Base-by-base conservation (phyloP, 1,139 yeast species). In the Diutina mesorugosa region DNA sequence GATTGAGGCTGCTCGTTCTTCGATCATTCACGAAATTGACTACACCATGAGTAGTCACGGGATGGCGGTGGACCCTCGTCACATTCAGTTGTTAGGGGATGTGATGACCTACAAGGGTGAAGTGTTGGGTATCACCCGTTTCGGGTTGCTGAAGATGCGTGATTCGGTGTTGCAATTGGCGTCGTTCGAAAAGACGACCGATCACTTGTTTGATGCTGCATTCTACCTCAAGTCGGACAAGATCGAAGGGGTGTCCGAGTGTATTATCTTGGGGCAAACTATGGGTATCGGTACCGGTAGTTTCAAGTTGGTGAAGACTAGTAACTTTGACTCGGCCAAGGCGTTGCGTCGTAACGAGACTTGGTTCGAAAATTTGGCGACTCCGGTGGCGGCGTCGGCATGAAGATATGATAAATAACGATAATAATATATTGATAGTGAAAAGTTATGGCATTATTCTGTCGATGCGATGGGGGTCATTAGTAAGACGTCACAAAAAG, bases 51-150 rank as follows among this genome's bases (percentile, higher is more conserved):
- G 96, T 70, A 90, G 90, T 71, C 99, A 95, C 77, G 99, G 99
- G 72, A 95, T 95, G 99, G 89, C 96, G 69, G 98, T 95, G 58
- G 99, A 95, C 77, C 99, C 99, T 61, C 96, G 99, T 77, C 99
- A 95, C 72, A 90, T 95, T 69, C 99, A 93, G 73, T 76, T 95
- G 56, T 75, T 95, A 61, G 99, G 99, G 61, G 99, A 95, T 69
- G 99, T 95, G 58, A 95, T 95, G 99, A 90, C 98, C 0, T 95
- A 90, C 70, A 95, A 93, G 73, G 99, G 99, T 59, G 99, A 95
- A 68, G 96, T 95, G 7, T 78, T 95, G 64, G 99, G 99, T 71
- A 95, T 95, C 67, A 95, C 99, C 3, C 81, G 99, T 72, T 95
- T 95, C 66, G 99, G 99, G 63, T 78, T 95, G 64, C 91, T 97